Evolutionary conservation across 1,139 yeast genomes (phyloP).

Genomic region (Kodamaea derodonti): DNA sequence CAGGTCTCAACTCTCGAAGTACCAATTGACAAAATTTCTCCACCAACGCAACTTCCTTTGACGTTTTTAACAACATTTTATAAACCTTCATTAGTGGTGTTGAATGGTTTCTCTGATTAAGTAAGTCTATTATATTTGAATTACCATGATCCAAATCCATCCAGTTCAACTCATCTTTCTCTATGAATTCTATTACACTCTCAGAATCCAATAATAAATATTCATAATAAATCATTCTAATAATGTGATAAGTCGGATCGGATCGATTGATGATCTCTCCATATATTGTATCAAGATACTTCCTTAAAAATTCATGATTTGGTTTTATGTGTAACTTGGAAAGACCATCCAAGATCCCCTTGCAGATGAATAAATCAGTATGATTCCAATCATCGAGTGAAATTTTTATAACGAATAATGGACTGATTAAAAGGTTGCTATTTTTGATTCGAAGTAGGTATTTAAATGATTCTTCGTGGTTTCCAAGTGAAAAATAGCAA

Average conservation of each 20-base stretch:
- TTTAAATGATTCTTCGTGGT: constrained; percentile 8
- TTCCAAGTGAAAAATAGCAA: constrained; percentile 6
- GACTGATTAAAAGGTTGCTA: constrained; percentile 14
- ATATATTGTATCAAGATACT: constrained; percentile 10
- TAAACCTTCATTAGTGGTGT: constrained; percentile 7
- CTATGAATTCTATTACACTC: constrained; percentile 3
- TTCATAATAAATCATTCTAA: constrained; percentile 8
- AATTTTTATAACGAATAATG: constrained; percentile 13
- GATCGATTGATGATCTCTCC: constrained; percentile 6
- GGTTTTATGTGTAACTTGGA: constrained; percentile 2
- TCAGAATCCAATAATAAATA: constrained; percentile 1
- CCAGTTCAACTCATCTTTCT: constrained; percentile 12
- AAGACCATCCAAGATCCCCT: constrained; percentile 7
- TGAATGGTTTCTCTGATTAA: constrained; percentile 1
- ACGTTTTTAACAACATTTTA: constrained; percentile 9
- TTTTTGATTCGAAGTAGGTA: constrained; percentile 11
- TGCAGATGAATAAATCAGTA: constrained; percentile 5
- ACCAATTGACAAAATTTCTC: constrained; percentile 9
- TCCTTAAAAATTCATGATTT: constrained; percentile 4
- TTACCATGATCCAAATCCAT: constrained; percentile 2
- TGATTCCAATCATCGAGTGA: constrained; percentile 3
- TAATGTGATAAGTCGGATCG: constrained; percentile 1
- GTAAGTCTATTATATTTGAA: constrained; percentile 5
- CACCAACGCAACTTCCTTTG: constrained; percentile 4
- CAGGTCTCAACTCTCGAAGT: constrained; percentile 5